Evolutionary conservation across 208 protist genomes (phyloP).

Genomic region (Acanthamoeba lenticulata): DNA sequence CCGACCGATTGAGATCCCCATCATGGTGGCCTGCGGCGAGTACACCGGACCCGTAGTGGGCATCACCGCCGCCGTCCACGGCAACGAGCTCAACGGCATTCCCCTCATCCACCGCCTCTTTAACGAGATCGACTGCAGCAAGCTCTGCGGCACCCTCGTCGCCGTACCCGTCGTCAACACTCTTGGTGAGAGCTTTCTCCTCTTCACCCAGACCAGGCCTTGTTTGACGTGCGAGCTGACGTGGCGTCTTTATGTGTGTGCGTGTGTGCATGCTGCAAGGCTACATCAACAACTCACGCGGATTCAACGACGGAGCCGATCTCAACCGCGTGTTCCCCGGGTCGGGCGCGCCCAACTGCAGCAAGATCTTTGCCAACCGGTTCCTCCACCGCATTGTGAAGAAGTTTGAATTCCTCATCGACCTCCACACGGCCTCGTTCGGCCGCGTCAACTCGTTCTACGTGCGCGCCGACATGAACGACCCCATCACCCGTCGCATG

Average conservation of each 20-base stretch:
- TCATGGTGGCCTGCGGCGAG: conserved; percentile 46
- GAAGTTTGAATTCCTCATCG: conserved; percentile 77
- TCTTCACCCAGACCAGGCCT: background rate
- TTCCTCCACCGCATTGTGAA: conserved; percentile 70
- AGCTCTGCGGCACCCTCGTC: conserved; percentile 69
- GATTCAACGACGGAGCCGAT: conserved; percentile 73
- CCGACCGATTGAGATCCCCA: conserved; percentile 60
- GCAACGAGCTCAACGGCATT: conserved; percentile 77
- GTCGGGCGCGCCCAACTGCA: conserved; percentile 59
- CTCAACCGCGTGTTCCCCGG: conserved; percentile 79
- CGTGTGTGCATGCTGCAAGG: background rate
- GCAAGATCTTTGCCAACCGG: conserved; percentile 68
- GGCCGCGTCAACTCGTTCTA: conserved; percentile 80
- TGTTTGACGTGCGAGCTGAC: background rate
- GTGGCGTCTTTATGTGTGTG: no score
- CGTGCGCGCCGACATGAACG: conserved; percentile 80
- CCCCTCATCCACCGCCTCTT: conserved; percentile 73
- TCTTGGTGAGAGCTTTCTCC: background rate
- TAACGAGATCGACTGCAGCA: conserved; percentile 51
- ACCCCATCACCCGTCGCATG: conserved; percentile 65
- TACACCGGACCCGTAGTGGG: conserved; percentile 54
- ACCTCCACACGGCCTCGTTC: conserved; percentile 76
- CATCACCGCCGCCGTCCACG: conserved; percentile 72
- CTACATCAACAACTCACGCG: conserved; percentile 52
- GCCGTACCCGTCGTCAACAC: conserved; percentile 70